phyloP scores from a whole-genome alignment of 1,284 basidiomycete species.

The Moesziomyces sp. region DNA sequence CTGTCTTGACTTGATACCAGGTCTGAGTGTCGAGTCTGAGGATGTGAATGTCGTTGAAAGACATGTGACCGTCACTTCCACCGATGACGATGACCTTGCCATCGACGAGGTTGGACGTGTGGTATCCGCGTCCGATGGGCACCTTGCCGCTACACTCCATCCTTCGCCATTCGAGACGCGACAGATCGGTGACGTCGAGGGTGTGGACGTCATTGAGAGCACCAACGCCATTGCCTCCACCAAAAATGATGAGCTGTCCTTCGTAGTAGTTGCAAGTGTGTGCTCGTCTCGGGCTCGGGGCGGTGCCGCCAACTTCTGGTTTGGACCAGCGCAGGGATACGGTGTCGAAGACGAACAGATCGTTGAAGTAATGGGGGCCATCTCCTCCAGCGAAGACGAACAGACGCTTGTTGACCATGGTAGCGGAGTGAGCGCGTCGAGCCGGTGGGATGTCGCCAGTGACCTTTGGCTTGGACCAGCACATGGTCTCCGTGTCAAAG shows the following conservation, averaged over 20 bases:
- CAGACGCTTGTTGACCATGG: constrained; percentile 80
- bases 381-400: constrained; percentile 88
- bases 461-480: constrained; percentile 75
- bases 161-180: constrained; percentile 75
- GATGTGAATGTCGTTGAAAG: constrained; percentile 86
- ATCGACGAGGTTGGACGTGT: constrained; percentile 86
- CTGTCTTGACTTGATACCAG: constrained; percentile 46
- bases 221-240: constrained; percentile 87
- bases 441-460: constrained; percentile 69
- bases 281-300: constrained; percentile 79
- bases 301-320: constrained; percentile 51
- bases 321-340: constrained; percentile 53
- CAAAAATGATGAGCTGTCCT: constrained; percentile 84
- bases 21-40: constrained; percentile 74
- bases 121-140: constrained; percentile 81
- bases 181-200: constrained; percentile 76
- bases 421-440: constrained; percentile 87
- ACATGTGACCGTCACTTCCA: constrained; percentile 74
- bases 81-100: constrained; percentile 85
- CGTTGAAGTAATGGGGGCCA: constrained; percentile 73
- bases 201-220: constrained; percentile 92
- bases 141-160: constrained; percentile 59
- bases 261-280: constrained; percentile 84
- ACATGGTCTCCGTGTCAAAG: constrained; percentile 90
- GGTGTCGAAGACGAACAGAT: constrained; percentile 85